Evolutionary conservation across 352 stramenopile genomes (phyloP), one percentile per base, ranked within the genome.

Genomic region (Phytophthora quininea): DNA sequence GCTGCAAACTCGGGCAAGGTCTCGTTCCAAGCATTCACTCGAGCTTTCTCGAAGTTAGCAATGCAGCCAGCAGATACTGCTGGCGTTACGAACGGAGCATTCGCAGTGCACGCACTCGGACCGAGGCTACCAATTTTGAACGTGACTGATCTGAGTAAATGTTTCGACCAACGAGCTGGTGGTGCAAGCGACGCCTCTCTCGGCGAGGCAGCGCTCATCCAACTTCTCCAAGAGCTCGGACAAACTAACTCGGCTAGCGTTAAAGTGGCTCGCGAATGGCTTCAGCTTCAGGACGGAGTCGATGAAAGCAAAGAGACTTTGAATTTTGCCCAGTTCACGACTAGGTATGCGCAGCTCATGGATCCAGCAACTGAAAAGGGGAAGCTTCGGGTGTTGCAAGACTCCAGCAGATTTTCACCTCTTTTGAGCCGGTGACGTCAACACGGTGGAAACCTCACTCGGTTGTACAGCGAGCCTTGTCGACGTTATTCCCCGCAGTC

Each of bases 311-410:
- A 49, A 30, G 45, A 67, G 9, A 42, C 55, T 1, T 53, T 93
- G 19, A 81, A 40, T 19, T 91, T 93, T 64, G 71, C 78, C 1
- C 80, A 91, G 69, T 93, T 93, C 38, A 58, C 92, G 4, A 4
- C 85, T n/a, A 70, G 84, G 32, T 93, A 90, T 56, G 48, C 79
- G 3, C 69, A 91, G 49, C 67, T 89, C 10, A 76, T 72, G 1
- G 67, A 69, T 2, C 27, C 75, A 29, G 24, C 19, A 29, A 4
- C 27, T 46, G 65, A 9, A 27, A 7, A n/a, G 29, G 32, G 5
- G 67, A 71, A 38, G 46, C 62, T 19, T 49, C 40, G 9, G 69
- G 82, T 43, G 55, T 91, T 1, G 48, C 63, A 15, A 67, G 67
- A 49, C 53, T 92, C 1, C 66, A 73, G 3, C 32, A 62, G 3